Evolutionary conservation across 2,329 filamentous ascomycete species (phyloP).

Genomic region (Apiospora arundinis): DNA sequence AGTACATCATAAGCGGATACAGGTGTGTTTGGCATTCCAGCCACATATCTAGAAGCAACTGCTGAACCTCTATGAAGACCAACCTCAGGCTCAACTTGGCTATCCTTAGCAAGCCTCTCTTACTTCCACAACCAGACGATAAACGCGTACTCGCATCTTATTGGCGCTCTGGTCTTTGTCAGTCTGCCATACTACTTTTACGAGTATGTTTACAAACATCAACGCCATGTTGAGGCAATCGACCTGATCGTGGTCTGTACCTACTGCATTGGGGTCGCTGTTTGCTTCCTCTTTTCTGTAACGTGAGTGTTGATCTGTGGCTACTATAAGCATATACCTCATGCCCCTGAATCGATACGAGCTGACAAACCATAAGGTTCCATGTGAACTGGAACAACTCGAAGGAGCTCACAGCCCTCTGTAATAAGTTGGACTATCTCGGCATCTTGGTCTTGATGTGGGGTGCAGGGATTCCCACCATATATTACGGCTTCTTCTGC

Average conservation of each 20-base stretch:
- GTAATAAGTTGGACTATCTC: conserved; percentile 30
- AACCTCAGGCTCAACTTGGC: conserved; percentile 22
- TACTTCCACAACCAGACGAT: conserved; percentile 21
- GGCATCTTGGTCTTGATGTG: conserved; percentile 30
- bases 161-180: conserved; percentile 22
- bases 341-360: background rate
- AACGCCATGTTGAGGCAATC: background rate
- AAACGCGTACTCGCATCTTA: conserved; percentile 23
- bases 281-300: conserved; percentile 28
- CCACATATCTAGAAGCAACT: background rate
- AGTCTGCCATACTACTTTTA: conserved; percentile 21
- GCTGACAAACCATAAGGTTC: background rate
- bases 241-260: conserved; percentile 27
- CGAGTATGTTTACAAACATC: background rate
- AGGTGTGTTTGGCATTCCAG: background rate
- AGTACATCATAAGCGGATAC: background rate
- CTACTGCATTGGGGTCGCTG: conserved; percentile 27
- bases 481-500: conserved; percentile 32
- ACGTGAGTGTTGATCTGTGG: conserved; percentile 18
- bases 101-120: conserved; percentile 14
- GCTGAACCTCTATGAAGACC: conserved; percentile 6
- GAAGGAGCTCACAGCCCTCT: conserved; percentile 8
- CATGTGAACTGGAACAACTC: conserved; percentile 1
- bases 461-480: conserved; percentile 28
- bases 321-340: background rate